A percentile compares a stretch with the other conserved stretches of the same genome.
Conservation (phyloP, 306 rosid genomes). For the Cicer yamashitae region DNA sequence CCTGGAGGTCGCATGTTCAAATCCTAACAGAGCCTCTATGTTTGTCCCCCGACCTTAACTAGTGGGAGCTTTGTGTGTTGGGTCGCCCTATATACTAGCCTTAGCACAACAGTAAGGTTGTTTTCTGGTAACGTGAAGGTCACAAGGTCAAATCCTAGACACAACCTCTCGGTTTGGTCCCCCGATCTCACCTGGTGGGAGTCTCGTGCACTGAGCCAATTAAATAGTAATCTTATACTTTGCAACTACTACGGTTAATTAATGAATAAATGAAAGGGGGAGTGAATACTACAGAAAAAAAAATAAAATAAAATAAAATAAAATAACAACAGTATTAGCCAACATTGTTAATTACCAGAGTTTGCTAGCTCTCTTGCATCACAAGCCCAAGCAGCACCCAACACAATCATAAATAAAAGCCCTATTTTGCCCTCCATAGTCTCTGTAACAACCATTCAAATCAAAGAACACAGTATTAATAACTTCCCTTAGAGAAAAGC, state of each 20-base stretch:
- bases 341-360: slow-evolving; percentile 24
- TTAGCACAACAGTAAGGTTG: too few relatives aligned
- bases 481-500: background rate
- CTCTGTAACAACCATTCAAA: slow-evolving; percentile 50
- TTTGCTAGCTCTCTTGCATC: slow-evolving; percentile 50
- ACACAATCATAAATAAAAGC: slow-evolving; percentile 57
- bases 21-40: background rate
- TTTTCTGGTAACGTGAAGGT: too few relatives aligned
- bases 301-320: slow-evolving; percentile 2
- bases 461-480: slow-evolving; percentile 9
- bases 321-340: background rate
- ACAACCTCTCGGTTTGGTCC: too few relatives aligned
- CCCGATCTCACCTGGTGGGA: too few relatives aligned
- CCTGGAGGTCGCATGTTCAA: background rate
- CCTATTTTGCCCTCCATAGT: slow-evolving; percentile 64
- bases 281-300: slow-evolving; percentile 21
- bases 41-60: background rate
- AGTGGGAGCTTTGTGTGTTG: background rate
- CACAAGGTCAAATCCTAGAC: too few relatives aligned
- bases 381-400: slow-evolving; percentile 66
- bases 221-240: too few relatives aligned
- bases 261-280: background rate
- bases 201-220: too few relatives aligned
- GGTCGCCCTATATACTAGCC: background rate
- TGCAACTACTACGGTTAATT: background rate